Evolutionary conservation across 495 filamentous ascomycete genomes (phyloP), one percentile per base, ranked within the genome.

Genomic region (Penicillium malachiteum): DNA sequence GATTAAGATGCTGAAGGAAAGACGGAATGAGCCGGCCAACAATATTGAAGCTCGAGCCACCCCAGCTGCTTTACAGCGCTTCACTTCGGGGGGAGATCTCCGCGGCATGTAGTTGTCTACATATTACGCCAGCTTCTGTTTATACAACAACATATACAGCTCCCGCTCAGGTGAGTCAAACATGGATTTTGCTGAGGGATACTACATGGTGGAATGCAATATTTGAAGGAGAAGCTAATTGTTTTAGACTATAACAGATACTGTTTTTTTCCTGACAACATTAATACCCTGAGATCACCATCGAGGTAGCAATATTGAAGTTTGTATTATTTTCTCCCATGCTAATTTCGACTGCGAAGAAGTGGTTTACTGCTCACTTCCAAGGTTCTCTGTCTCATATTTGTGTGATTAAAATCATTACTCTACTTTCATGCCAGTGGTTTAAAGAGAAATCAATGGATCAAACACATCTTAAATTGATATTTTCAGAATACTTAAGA

Each of bases 11-110:
- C 12, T 41, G 39, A 41, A 6, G 39, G 39, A 41, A 41, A 41
- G 14, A 16, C 39, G 39, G 14, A 41, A 41, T n/a, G 39, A 41
- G 14, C 39, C 39, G 3, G 39, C 39, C 39, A 41, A 41, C 39
- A 41, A 41, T 41, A 41, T 41, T 41, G 39, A 41, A 11, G 39
- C 39, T 41, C 39, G 39, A 41, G 39, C 39, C n/a, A 41, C 39
- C 14, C 39, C 39, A 41, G 39, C 39, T 17, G n/a, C n/a, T 41
- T 11, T 41, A 17, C 10, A 41, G 39, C 4, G 39, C 39, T 7
- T 41, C 39, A 17, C 1, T 41, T 41, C 39, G 7, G 39, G 39
- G n/a, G 39, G 12, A 41, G 39, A 41, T 41, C 39, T 41, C 39
- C 12, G 39, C 39, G 13, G 39, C 39, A 41, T 41, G 39, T 11